Base-by-base conservation (phyloP, 495 filamentous ascomycete species). In the Lophiotrema nucula region DNA sequence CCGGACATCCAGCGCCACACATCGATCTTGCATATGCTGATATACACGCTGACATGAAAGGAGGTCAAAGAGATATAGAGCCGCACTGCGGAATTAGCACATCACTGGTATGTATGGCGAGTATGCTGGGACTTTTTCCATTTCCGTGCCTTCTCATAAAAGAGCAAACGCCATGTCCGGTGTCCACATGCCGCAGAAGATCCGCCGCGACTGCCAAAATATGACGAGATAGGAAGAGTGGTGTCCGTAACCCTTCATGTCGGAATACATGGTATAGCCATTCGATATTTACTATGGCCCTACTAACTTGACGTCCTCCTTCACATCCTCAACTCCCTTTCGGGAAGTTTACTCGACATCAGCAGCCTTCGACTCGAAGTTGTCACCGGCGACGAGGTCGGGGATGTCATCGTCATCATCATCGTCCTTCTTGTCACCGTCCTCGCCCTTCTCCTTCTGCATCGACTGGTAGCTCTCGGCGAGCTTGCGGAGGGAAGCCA, bases 381-480 rank as follows among this genome's bases (percentile, higher is more conserved):
- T 93, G 82, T 95, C 88, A 67, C 93, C 93, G 67, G 86, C 89
- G 21, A 98, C 92, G 61, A 98, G 81, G 58, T 97, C 92, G 58
- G 93, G 93, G 76, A 98, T 98, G 65, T 96, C 86, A 66, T 88
- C 82, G 44, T 91, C 92, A 54, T 85, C 83, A 13, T 85, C 83
- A 55, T 89, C 86, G 46, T 89, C 86, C 79, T 92, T 89, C 73
- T 82, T 79, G 50, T 74, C 81, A 50, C 75, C 78, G 22, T 82
- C 83, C 52, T 81, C 87, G 43, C 81, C 85, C 76, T 93, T 87
- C 70, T 85, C 85, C 87, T 96, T 96, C 81, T 97, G 93, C 86
- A 98, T 84, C 78, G 83, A 92, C 86, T 98, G 93, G 82, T 97
- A 98, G 85, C 88, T 93, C 84, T 98, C 93, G 54, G 93, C 93